Percentiles rank a stretch among this genome's conserved stretches.
Conservation (phyloP, 176 grass and related monocot species). For the Carex myosuroides region DNA sequence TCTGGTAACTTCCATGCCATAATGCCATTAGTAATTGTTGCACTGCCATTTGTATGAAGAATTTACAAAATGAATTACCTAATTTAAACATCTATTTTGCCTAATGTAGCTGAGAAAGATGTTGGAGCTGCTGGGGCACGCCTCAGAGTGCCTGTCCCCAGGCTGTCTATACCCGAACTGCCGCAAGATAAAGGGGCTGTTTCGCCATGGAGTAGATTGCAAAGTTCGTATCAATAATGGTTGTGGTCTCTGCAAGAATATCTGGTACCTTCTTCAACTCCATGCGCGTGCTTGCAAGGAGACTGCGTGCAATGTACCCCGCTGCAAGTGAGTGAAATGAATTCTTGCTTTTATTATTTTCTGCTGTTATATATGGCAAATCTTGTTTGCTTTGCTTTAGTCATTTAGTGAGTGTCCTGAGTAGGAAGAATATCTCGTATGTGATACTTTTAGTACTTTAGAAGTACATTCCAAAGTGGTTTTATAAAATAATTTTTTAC, state of each 20-base stretch:
- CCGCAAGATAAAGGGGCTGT: slow-evolving; percentile 45
- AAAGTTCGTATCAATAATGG: slow-evolving; percentile 27
- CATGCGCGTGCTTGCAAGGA: slow-evolving; percentile 95
- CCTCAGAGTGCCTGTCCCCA: slow-evolving; percentile 54
- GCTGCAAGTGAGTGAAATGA: slow-evolving; percentile 78
- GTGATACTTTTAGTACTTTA: not conserved
- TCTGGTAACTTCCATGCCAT: not conserved
- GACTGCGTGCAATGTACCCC: slow-evolving; percentile 76
- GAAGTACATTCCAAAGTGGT: not conserved
- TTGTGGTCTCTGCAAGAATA: slow-evolving; percentile 41
- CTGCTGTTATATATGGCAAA: not conserved
- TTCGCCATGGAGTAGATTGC: slow-evolving; percentile 43
- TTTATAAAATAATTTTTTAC: not conserved
- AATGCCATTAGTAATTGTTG: slow-evolving; percentile 3
- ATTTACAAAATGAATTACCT: slow-evolving; percentile 1
- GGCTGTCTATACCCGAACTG: slow-evolving; percentile 41
- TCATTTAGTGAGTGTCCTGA: not conserved
- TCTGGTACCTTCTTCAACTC: slow-evolving; percentile 53
- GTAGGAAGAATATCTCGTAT: not conserved
- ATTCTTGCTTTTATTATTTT: not conserved
- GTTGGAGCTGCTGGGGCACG: slow-evolving; percentile 83
- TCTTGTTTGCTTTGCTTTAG: not conserved
- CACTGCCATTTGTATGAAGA: not conserved
- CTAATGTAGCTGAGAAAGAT: slow-evolving; percentile 65
- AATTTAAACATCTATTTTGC: not conserved